These are phyloP conservation scores for Agastache rugosa DNA, from an alignment of 257 asterid genomes.

Conservation along the genomic window DNA sequence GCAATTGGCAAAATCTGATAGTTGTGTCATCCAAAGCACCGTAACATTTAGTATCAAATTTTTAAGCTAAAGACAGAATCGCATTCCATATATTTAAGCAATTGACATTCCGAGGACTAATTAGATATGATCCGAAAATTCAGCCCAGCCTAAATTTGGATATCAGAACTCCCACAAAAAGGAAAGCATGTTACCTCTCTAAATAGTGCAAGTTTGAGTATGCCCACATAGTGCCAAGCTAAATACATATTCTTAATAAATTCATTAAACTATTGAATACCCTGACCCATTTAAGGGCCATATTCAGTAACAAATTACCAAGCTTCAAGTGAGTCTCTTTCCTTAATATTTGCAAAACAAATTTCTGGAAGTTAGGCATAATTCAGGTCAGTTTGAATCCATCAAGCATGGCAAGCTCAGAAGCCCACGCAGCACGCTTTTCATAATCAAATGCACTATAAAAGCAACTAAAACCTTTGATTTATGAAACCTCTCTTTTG, in stretches of 20 bases:
- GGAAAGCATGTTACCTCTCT: not conserved
- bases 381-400: too few relatives aligned
- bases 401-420: not conserved
- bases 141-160: not conserved
- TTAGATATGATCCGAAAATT: not conserved
- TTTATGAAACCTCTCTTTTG: not conserved
- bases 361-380: not conserved
- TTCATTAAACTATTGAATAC: not conserved
- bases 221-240: not conserved
- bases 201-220: not conserved
- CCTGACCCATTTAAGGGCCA: constrained; percentile 4
- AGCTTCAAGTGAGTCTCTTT: not conserved
- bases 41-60: not conserved
- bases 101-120: not conserved
- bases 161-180: not conserved
- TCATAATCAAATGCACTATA: not conserved
- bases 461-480: not conserved
- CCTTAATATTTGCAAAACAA: not conserved
- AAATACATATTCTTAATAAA: not conserved
- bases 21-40: not conserved
- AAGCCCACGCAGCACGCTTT: not conserved
- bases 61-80: constrained; percentile 2
- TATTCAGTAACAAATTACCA: not conserved
- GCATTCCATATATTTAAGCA: not conserved
- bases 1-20: constrained; percentile 13